phyloP scores from a whole-genome alignment of 805 yeast genomes.

The Metschnikowia koreensis region DNA sequence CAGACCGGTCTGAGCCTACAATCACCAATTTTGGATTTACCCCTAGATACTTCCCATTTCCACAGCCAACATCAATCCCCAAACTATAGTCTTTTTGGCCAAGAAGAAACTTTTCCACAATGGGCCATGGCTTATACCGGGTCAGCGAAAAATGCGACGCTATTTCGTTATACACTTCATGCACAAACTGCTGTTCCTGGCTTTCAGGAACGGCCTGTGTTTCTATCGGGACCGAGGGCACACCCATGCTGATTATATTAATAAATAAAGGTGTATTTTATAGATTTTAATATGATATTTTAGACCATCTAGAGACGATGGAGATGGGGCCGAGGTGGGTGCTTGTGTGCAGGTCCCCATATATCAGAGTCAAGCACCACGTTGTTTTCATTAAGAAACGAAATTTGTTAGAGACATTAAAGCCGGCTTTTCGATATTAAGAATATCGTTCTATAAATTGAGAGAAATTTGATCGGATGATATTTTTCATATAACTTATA shows the following conservation, averaged over 20 bases:
- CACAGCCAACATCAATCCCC: constrained; percentile 95
- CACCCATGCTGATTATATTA: constrained; percentile 23
- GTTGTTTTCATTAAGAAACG: too few species aligned
- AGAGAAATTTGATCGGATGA: too few species aligned
- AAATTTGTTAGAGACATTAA: too few species aligned
- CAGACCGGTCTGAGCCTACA: constrained; percentile 73
- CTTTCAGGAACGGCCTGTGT: constrained; percentile 41
- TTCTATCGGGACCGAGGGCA: constrained; percentile 32
- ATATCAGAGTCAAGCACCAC: too few species aligned
- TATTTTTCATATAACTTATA: too few species aligned
- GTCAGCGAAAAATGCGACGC: constrained; percentile 93
- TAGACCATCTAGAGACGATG: background rate
- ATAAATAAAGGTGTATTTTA: background rate
- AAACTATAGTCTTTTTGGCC: constrained; percentile 51
- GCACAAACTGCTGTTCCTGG: constrained; percentile 79
- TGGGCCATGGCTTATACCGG: constrained; percentile 96
- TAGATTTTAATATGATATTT: background rate
- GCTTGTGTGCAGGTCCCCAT: too few species aligned
- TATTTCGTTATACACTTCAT: constrained; percentile 87
- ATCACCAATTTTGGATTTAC: constrained; percentile 67
- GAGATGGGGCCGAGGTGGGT: background rate
- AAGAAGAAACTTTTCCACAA: constrained; percentile 70
- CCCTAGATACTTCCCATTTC: constrained; percentile 88
- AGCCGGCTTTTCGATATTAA: too few species aligned
- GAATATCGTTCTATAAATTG: too few species aligned